Evolutionary conservation across 176 grass and related monocot genomes (phyloP).

Genomic region (Melocanna baccifera): DNA sequence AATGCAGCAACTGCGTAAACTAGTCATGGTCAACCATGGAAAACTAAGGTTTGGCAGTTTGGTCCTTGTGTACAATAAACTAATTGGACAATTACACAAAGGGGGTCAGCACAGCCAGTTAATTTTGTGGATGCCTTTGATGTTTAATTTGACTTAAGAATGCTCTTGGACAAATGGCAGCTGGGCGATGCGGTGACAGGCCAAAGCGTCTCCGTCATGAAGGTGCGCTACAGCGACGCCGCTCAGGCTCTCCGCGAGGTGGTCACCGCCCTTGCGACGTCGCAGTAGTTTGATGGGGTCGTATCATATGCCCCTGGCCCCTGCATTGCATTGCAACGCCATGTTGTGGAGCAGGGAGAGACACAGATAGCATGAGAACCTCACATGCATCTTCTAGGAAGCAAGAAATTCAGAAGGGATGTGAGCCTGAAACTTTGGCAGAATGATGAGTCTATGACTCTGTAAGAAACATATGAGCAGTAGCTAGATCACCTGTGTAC

Average conservation of each 20-base stretch:
- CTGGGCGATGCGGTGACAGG: slow-evolving; percentile 47
- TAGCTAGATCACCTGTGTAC: slow-evolving; percentile 3
- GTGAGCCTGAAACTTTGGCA: background rate
- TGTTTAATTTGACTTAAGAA: slow-evolving; percentile 30
- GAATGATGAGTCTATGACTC: background rate
- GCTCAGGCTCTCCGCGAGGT: slow-evolving; percentile 47
- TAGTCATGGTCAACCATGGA: slow-evolving; percentile 16
- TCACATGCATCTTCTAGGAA: slow-evolving; percentile 12
- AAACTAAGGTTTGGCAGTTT: background rate
- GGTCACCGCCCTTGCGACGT: slow-evolving; percentile 41
- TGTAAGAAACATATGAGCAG: slow-evolving; percentile 8
- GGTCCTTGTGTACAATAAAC: background rate
- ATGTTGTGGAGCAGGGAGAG: background rate
- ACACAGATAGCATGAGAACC: background rate
- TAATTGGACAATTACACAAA: background rate
- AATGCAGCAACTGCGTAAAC: background rate
- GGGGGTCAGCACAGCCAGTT: background rate
- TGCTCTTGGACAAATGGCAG: slow-evolving; percentile 40
- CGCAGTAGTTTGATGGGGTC: slow-evolving; percentile 20
- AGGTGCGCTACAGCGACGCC: slow-evolving; percentile 52
- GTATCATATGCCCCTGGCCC: background rate
- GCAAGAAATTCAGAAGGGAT: background rate
- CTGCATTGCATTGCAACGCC: background rate
- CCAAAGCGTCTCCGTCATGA: slow-evolving; percentile 39
- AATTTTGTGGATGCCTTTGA: background rate